Evolutionary conservation across 768 basidiomycete genomes (phyloP).

Genomic region (Tremella fuciformis): DNA sequence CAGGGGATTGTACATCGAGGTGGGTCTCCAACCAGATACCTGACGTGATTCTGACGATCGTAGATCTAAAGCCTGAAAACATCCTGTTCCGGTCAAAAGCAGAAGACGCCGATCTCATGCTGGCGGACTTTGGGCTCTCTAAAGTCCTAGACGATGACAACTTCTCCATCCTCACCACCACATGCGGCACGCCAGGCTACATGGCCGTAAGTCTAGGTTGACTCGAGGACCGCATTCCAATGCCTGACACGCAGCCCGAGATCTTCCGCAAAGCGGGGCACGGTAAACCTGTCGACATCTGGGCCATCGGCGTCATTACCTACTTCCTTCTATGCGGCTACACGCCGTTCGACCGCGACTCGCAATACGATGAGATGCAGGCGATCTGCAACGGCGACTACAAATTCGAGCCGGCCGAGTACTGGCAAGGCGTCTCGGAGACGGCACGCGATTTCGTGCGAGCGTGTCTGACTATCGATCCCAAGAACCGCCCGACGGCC

Average conservation of each 20-base stretch:
- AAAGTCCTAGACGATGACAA: slow-evolving; percentile 88
- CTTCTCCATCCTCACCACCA: slow-evolving; percentile 81
- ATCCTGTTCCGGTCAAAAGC: slow-evolving; percentile 84
- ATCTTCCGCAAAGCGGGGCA: slow-evolving; percentile 96
- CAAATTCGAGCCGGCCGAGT: slow-evolving; percentile 75
- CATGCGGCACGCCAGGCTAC: slow-evolving; percentile 66
- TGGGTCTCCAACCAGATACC: slow-evolving; percentile 42
- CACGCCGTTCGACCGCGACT: slow-evolving; percentile 95
- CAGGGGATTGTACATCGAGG: slow-evolving; percentile 90
- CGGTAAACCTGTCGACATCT: slow-evolving; percentile 88
- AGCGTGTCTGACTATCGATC: slow-evolving; percentile 81
- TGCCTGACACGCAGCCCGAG: slow-evolving; percentile 72
- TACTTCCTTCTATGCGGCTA: slow-evolving; percentile 88
- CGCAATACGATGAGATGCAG: slow-evolving; percentile 75
- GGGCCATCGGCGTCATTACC: slow-evolving; percentile 98
- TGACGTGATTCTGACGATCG: neutral
- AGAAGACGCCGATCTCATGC: slow-evolving; percentile 91
- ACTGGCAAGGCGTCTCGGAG: slow-evolving; percentile 52
- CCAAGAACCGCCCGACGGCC: slow-evolving; percentile 73
- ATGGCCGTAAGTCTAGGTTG: slow-evolving; percentile 36
- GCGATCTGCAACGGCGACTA: slow-evolving; percentile 92
- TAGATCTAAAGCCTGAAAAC: slow-evolving; percentile 97
- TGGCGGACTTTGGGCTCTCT: slow-evolving; percentile 82
- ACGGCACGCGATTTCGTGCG: slow-evolving; percentile 75
- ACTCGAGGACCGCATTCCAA: too few relatives aligned